Evolutionary conservation across 2,329 filamentous ascomycete genomes (phyloP), one percentile per base, ranked within the genome.

Genomic region (Dryadomyces sulphureus): DNA sequence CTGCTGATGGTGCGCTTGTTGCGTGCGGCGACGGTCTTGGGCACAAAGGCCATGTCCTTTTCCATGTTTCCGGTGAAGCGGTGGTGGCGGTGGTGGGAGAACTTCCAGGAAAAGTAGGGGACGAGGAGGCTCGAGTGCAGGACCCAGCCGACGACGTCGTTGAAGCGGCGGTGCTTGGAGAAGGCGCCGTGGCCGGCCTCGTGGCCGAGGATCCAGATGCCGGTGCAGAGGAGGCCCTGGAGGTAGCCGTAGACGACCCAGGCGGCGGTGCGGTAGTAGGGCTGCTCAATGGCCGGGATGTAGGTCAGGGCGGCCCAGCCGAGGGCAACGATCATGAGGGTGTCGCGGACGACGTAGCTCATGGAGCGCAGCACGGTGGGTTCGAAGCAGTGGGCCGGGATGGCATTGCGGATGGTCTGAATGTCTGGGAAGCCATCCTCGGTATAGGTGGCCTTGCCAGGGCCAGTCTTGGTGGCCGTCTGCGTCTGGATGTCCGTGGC

Each of bases 21-120:
- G 48, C 95, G 67, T 66, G 95, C 85, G 64, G 88, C 59, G 57
- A 73, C 76, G 48, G 88, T 94, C 67, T 85, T 85, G 50, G 92
- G 92, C 12, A 96, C 75, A 63, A 95, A 96, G 53, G 96, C 92
- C 92, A 96, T 98, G 67, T 98, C 92, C 56, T 90, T 85, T 67
- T 93, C 88, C 68, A 98, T 81, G 73, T 98, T 79, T 56, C 89
- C 92, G 38, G 92, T 98, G 53, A 89, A 88, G 75, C 96, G 96
- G 83, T 98, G 92, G 72, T 98, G 92, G 78, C 94, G 94, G 70
- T 87, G 84, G 70, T 98, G 92, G 54, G 88, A 94, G 67, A 95
- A 90, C 71, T 98, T 94, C 92, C 92, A 98, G 60, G 86, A 94
- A 72, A 95, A 98, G 72, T 95, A 98, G 20, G 92, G 92, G 43